Evolutionary conservation across 805 yeast genomes (phyloP).

Genomic region (Kuraishia cidri): DNA sequence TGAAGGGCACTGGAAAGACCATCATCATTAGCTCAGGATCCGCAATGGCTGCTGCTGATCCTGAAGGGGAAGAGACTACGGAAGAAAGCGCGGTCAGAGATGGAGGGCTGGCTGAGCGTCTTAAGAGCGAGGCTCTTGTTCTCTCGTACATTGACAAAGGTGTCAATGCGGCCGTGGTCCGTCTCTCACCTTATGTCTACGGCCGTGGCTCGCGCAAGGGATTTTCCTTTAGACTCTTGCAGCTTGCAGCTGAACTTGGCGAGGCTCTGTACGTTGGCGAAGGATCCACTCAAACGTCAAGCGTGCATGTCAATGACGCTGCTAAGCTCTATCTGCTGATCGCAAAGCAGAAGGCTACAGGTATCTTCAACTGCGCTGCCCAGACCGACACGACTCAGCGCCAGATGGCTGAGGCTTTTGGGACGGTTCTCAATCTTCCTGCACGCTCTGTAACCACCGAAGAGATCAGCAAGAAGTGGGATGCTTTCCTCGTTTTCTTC

Average conservation of each 20-base stretch:
- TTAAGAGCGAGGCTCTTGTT: not conserved
- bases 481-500: not conserved
- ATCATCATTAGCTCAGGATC: conserved; percentile 18
- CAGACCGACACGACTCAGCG: not conserved
- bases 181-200: not conserved
- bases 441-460: not conserved
- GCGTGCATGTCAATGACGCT: not conserved
- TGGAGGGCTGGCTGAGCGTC: not conserved
- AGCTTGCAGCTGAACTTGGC: not conserved
- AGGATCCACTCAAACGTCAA: not conserved
- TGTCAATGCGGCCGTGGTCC: not conserved
- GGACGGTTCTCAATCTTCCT: not conserved
- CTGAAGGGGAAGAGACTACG: not conserved
- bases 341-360: not conserved
- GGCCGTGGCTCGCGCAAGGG: not conserved
- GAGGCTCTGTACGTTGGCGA: not conserved
- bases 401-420: not conserved
- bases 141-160: not conserved
- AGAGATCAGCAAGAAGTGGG: not conserved
- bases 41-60: not conserved
- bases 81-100: not conserved
- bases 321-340: not conserved
- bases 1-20: conserved; percentile 19
- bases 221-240: not conserved
- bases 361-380: not conserved